phyloP scores from a whole-genome alignment of 352 stramenopile genomes.

The Phytophthora fragariaefolia region DNA sequence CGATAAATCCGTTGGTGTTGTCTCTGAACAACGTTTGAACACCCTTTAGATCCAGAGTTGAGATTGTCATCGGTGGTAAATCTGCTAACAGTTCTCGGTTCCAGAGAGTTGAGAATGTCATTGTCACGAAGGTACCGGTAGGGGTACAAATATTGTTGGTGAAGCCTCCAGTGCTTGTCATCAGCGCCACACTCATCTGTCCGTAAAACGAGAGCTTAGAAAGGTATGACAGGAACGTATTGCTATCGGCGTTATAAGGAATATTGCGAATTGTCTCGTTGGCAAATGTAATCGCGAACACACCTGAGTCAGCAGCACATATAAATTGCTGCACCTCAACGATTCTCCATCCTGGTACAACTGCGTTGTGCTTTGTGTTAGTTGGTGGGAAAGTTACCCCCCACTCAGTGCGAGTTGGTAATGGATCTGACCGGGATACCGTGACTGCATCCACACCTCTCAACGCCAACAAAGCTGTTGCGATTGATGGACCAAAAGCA shows the following conservation, averaged over 20 bases:
- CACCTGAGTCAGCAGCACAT: conserved; percentile 64
- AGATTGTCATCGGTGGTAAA: conserved; percentile 67
- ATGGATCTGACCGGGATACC: conserved; percentile 42
- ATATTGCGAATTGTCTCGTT: conserved; percentile 64
- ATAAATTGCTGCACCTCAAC: conserved; percentile 84
- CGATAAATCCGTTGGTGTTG: conserved; percentile 61
- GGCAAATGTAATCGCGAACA: conserved; percentile 66
- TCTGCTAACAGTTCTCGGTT: conserved; percentile 61
- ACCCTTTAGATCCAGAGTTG: conserved; percentile 57
- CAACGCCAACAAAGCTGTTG: conserved; percentile 52
- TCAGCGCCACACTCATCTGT: conserved; percentile 54
- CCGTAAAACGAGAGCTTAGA: conserved; percentile 54
- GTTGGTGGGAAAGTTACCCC: conserved; percentile 52
- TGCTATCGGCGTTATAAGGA: conserved; percentile 62
- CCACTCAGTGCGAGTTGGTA: conserved; percentile 52
- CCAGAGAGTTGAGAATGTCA: conserved; percentile 63
- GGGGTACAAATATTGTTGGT: conserved; percentile 56
- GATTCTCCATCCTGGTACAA: conserved; percentile 60
- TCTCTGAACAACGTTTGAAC: conserved; percentile 54
- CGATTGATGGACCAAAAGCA: conserved; percentile 56
- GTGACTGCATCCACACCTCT: conserved; percentile 44
- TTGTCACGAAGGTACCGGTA: conserved; percentile 64
- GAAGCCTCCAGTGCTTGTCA: conserved; percentile 24
- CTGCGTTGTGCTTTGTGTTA: conserved; percentile 56
- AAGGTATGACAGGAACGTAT: conserved; percentile 56